Percentiles rank a stretch among this genome's conserved stretches.
Evolutionary conservation across 73 alveolate genomes (phyloP).

Genomic region (Blepharisma stoltei): DNA sequence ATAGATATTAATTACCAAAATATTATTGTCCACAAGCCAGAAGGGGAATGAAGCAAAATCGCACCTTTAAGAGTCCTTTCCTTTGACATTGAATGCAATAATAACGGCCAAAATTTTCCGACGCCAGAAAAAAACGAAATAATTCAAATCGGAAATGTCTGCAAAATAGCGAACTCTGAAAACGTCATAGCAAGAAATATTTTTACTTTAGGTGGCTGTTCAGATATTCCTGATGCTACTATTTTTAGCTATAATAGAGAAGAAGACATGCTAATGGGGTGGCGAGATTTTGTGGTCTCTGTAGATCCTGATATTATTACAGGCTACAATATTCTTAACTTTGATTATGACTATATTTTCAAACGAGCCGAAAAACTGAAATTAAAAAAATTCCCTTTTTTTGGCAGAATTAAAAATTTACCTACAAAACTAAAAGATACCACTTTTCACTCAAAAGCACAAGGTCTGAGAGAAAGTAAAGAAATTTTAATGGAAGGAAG

Average conservation of each 20-base stretch:
- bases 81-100: conserved; percentile 96
- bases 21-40: conserved; percentile 71
- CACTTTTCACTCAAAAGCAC: conserved; percentile 85
- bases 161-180: conserved; percentile 81
- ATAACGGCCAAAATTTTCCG: conserved; percentile 88
- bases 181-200: conserved; percentile 93
- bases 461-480: conserved; percentile 95
- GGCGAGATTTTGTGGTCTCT: conserved; percentile 83
- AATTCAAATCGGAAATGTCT: conserved; percentile 95
- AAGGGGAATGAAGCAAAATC: conserved; percentile 86
- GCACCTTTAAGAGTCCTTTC: conserved; percentile 98
- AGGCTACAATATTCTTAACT: conserved; percentile 98
- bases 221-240: conserved; percentile 95
- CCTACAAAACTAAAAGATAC: conserved; percentile 75
- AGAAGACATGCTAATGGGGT: conserved; percentile 84
- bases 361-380: conserved; percentile 83
- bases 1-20: conserved; percentile 83
- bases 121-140: conserved; percentile 83
- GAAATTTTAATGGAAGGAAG: conserved; percentile 95
- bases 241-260: conserved; percentile 90
- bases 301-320: conserved; percentile 99
- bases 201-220: conserved; percentile 93
- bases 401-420: conserved; percentile 68
- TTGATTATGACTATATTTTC: conserved; percentile 94
- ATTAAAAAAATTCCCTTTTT: conserved; percentile 65